Percentiles rank a stretch among this genome's conserved stretches.
phyloP scores from a whole-genome alignment of 345 rosid species.

The Leavenworthia alabamica region DNA sequence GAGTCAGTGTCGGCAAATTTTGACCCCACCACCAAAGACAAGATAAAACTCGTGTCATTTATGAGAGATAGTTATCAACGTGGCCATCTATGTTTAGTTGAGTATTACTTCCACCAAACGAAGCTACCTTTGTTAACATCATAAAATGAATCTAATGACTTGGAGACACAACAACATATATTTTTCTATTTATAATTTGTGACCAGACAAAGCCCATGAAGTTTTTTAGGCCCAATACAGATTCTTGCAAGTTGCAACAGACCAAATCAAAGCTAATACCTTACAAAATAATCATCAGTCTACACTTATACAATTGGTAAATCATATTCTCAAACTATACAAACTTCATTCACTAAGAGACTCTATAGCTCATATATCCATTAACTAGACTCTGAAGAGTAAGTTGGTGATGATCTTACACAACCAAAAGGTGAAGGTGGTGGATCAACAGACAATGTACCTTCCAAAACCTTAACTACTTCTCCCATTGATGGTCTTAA shows the following conservation, averaged over 20 bases:
- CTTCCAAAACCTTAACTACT: conserved; percentile 74
- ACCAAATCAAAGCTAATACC: conserved; percentile 5
- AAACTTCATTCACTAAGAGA: conserved; percentile 1
- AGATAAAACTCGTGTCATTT: conserved; percentile 3
- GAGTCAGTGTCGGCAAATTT: conserved; percentile 20
- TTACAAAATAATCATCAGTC: conserved; percentile 7
- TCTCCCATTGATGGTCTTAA: conserved; percentile 76
- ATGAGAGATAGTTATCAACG: not conserved
- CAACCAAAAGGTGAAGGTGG: conserved; percentile 54
- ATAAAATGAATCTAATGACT: conserved; percentile 6
- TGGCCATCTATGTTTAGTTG: conserved; percentile 2
- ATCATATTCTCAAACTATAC: conserved; percentile 28
- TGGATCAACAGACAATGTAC: conserved; percentile 63
- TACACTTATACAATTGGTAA: conserved; percentile 23
- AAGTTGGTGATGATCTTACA: conserved; percentile 25
- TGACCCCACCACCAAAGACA: conserved; percentile 13
- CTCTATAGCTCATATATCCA: conserved; percentile 12
- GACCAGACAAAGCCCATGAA: not conserved
- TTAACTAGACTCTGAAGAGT: conserved; percentile 33
- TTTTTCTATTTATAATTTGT: no score
- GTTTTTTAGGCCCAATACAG: not conserved
- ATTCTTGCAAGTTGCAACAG: not conserved
- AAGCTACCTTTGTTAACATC: conserved; percentile 9
- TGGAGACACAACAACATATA: no score
- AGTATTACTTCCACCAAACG: not conserved